Conservation (phyloP, 441 rosid species). For the Erodium texanum region DNA sequence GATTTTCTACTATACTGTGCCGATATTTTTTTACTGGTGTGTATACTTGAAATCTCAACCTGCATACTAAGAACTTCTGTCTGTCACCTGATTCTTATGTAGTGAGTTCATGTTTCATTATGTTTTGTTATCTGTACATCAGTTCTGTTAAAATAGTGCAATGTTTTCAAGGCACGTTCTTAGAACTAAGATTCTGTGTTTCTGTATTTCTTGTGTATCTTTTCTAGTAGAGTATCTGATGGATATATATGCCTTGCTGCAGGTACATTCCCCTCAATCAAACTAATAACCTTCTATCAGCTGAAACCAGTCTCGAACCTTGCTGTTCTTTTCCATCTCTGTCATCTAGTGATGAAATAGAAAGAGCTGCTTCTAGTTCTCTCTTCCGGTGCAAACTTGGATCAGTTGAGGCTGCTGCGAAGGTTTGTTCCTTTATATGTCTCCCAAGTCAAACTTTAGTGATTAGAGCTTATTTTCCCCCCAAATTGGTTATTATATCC, state of each 20-base stretch:
- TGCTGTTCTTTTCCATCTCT: slow-evolving; percentile 52
- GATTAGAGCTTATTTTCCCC: background rate
- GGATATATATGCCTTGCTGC: slow-evolving; percentile 19
- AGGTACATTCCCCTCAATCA: slow-evolving; percentile 79
- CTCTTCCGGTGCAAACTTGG: slow-evolving; percentile 55
- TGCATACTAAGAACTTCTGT: background rate
- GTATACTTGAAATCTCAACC: too few relatives aligned
- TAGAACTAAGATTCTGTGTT: background rate
- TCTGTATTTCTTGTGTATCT: background rate
- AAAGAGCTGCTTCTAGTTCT: slow-evolving; percentile 48
- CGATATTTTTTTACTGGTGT: too few relatives aligned
- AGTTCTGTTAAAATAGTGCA: background rate
- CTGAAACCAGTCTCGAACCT: slow-evolving; percentile 27
- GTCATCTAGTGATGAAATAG: slow-evolving; percentile 43
- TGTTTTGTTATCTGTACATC: background rate
- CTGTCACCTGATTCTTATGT: background rate
- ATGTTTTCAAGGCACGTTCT: background rate
- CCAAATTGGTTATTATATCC: background rate
- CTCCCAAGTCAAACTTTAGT: background rate
- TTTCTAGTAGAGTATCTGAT: slow-evolving; percentile 15
- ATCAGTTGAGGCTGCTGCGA: slow-evolving; percentile 63
- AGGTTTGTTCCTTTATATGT: slow-evolving; percentile 36
- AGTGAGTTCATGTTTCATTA: background rate
- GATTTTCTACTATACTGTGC: too few relatives aligned
- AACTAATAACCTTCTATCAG: slow-evolving; percentile 31